Evolutionary conservation across 805 yeast genomes (phyloP), one percentile per base, ranked within the genome.

Genomic region (Starmerella etchellsii): DNA sequence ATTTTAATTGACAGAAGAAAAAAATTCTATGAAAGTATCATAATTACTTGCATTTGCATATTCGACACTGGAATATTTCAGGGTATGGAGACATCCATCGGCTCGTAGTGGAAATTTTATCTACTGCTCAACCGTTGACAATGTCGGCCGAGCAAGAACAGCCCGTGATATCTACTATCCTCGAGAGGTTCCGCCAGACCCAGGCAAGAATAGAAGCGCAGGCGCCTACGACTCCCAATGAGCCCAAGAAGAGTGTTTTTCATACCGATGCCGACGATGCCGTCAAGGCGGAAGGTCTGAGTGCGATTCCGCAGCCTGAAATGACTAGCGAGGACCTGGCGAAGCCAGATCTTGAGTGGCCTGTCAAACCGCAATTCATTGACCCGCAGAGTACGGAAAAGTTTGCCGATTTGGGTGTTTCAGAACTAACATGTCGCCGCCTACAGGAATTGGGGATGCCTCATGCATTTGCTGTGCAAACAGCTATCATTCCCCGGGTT

Each of bases 291-390:
- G 47, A 42, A 2, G 64, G 55, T 8, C 47, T 88, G 31, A 76
- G 70, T 5, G 93, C 95, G 16, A 62, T 88, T 31, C 96, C 97
- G 1, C 95, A 84, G 58, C 94, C 94, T 0, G 75, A 65, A 26
- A 61, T 64, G 27, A 25, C 19, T 4, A 28, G 10, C 1, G 34
- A 36, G 5, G 41, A 76, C 50, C 57, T 58, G 33, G 58, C 56
- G 38, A 56, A 28, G 51, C 54, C 44, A 53, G 75, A 36, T 67
- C 71, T 57, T 14, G 48, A 54, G n/a, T 83, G 94, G 94, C 62
- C 81, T 10, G 70, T 81, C 0, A 60, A 64, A 16, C 93, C 94
- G 3, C 59, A 59, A 4, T 78, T 70, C 45, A 69, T 76, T 30
- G 61, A 67, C 15, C 74, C 80, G 0, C 62, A 60, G 4, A 53